Percentiles rank a stretch among this genome's conserved stretches.
Conservation (phyloP, 805 yeast species). For the Myxozyma melibiosi region DNA sequence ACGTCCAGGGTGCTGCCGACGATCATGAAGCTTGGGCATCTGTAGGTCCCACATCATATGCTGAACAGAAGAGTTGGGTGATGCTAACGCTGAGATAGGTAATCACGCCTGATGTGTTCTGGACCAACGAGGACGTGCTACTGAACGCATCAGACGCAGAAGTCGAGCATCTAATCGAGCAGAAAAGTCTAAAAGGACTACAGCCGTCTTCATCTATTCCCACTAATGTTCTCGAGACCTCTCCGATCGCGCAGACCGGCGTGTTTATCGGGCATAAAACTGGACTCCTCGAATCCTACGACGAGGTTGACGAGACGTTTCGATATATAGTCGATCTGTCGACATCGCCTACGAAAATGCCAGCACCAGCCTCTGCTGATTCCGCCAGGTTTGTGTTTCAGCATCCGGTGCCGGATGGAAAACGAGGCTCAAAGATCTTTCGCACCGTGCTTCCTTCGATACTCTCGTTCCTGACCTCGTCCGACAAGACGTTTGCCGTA, state of each 20-base stretch:
- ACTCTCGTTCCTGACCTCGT: slow-evolving; percentile 35
- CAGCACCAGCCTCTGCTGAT: neutral
- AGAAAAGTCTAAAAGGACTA: neutral
- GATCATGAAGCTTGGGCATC: slow-evolving; percentile 86
- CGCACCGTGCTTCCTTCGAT: slow-evolving; percentile 53
- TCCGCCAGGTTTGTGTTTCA: neutral
- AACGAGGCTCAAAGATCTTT: slow-evolving; percentile 68
- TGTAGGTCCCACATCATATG: no score
- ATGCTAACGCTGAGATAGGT: slow-evolving; percentile 29
- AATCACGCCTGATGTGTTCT: slow-evolving; percentile 57
- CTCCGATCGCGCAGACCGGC: slow-evolving; percentile 20
- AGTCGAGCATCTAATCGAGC: slow-evolving; percentile 30
- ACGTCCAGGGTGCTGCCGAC: slow-evolving; percentile 93
- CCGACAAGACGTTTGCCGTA: slow-evolving; percentile 7
- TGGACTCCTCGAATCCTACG: neutral
- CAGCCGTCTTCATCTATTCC: neutral
- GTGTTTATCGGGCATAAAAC: slow-evolving; percentile 23
- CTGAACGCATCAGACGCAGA: slow-evolving; percentile 20
- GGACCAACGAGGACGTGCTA: slow-evolving; percentile 50
- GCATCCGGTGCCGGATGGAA: slow-evolving; percentile 43
- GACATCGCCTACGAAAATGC: slow-evolving; percentile 2
- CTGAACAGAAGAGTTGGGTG: no score
- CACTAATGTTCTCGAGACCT: slow-evolving; percentile 6
- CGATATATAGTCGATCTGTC: slow-evolving; percentile 34
- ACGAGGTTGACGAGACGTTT: neutral